Base-by-base conservation (phyloP, 2,329 filamentous ascomycete genomes). In the Ophiostoma populinum region DNA sequence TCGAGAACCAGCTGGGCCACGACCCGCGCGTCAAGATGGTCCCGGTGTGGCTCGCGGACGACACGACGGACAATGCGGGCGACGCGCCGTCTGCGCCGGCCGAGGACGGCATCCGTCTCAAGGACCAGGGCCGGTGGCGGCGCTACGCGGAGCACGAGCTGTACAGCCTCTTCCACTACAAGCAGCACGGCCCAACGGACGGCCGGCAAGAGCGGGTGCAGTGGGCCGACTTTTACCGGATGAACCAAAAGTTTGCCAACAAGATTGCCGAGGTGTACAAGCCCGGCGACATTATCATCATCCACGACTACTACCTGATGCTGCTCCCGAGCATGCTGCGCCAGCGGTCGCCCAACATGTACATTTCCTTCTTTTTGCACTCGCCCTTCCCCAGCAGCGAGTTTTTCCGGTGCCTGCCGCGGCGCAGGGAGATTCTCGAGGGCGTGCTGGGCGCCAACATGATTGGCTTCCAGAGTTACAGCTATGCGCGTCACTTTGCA, bases 371-470 rank as follows among this genome's bases (percentile, higher is more conserved):
- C 62, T 95, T 83, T 61, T 64, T 95, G 31, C 87, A 95, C 55
- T 78, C 83, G 30, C 87, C 87, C 0, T 95, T 95, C 56, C 87
- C 87, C 22, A 93, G 85, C 57, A 92, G 82, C 63, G 90, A 95
- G 56, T 94, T 92, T 51, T 72, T 94, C 52, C 74, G 86, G 32
- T 93, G 86, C 53, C 63, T 94, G 37, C 80, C 82, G 24, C 74
- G 82, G 43, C 73, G 87, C 45, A 93, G 92, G 55, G 85, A 94
- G 52, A 67, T 95, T 9, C 63, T 95, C 11, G 83, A 90, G 46
- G 90, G 90, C 32, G 75, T 93, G 31, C 64, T 95, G 27, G 86
- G 87, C 13, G 73, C 87, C 37, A 94, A 94, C 55, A 75, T 95
- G 61, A 73, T 95, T 42, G 86, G 85, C 1, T 94, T 95, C 59